Evolutionary conservation across 768 basidiomycete genomes (phyloP).

Genomic region (Collybia nuda): DNA sequence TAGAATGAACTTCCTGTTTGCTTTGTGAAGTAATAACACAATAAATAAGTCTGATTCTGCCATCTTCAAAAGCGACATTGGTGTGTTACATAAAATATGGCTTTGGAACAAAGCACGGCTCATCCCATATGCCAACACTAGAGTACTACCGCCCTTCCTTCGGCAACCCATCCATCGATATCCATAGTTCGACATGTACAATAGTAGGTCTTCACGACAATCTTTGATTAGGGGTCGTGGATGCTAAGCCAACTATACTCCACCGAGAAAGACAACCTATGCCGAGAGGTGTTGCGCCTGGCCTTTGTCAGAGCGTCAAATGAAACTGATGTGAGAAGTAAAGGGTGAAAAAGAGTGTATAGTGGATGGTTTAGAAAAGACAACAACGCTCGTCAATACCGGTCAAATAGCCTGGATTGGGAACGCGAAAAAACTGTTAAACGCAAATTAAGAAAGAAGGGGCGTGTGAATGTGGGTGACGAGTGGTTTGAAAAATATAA

Average conservation of each 20-base stretch:
- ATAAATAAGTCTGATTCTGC: constrained; percentile 6
- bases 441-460: constrained; percentile 9
- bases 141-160: background rate
- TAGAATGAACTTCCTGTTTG: background rate
- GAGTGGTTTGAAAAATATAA: constrained; percentile 13
- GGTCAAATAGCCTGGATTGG: constrained; percentile 7
- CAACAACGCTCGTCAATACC: constrained; percentile 15
- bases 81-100: constrained; percentile 2
- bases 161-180: background rate
- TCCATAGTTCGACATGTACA: background rate
- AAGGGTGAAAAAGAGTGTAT: constrained; percentile 19
- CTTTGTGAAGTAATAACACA: background rate
- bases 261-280: too few species aligned
- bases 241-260: too few species aligned
- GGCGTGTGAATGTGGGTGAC: constrained; percentile 2
- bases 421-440: constrained; percentile 9
- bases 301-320: background rate
- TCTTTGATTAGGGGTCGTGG: too few species aligned
- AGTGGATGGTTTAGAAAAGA: constrained; percentile 15
- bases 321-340: background rate
- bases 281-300: background rate
- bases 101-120: constrained; percentile 8
- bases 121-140: background rate
- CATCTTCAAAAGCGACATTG: background rate
- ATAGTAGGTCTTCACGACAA: too few species aligned